Percentiles rank a stretch among this genome's conserved stretches.
Evolutionary conservation across 2,329 filamentous ascomycete species (phyloP).

Genomic region (Apiospora pterosperma): DNA sequence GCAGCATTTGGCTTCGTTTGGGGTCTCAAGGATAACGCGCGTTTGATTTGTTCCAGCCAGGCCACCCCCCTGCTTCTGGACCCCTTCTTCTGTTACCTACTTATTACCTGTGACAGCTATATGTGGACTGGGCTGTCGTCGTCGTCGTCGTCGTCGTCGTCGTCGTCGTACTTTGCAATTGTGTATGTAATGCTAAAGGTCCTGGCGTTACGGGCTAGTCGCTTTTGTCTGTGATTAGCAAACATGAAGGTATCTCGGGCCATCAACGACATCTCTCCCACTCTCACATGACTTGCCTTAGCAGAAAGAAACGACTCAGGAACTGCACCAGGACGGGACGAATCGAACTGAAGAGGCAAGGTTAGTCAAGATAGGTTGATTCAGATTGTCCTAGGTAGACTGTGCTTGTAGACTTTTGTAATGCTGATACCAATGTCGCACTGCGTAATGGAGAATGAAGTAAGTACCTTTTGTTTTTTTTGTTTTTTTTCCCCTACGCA

Average conservation of each 20-base stretch:
- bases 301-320: background rate
- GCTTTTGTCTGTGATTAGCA: background rate
- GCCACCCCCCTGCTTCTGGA: background rate
- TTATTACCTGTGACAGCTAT: no score
- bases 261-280: background rate
- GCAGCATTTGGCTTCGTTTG: background rate
- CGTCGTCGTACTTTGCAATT: background rate
- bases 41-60: background rate
- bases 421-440: conserved; percentile 1
- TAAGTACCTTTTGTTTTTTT: background rate
- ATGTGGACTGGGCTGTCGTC: no score
- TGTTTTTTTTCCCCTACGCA: background rate
- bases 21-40: background rate
- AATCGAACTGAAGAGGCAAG: background rate
- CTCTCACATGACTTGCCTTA: background rate
- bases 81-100: background rate
- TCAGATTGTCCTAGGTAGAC: background rate
- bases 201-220: background rate
- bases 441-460: background rate
- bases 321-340: background rate
- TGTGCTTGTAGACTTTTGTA: background rate
- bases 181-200: background rate
- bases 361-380: background rate
- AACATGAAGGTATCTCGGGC: background rate
- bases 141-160: background rate